These are phyloP conservation scores for Penicillium brevicompactum DNA, from an alignment of 2,329 filamentous ascomycete species.

Conservation along the genomic window DNA sequence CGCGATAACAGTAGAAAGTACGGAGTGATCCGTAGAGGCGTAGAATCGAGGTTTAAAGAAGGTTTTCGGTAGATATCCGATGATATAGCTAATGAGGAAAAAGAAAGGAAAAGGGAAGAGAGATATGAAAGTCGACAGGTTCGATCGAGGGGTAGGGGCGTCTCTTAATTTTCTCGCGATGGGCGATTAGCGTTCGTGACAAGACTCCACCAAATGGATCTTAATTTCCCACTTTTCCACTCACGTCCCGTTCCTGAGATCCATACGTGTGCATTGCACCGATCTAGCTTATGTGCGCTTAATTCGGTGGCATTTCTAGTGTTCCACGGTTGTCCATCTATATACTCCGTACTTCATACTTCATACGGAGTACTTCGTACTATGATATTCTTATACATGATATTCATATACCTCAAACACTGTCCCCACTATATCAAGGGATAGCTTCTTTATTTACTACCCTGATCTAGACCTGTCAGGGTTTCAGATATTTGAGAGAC, in stretches of 20 bases:
- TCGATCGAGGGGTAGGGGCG: constrained; percentile 1
- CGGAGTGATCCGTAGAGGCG: not conserved
- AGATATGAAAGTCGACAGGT: constrained; percentile 1
- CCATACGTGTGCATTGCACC: not conserved
- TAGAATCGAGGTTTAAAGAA: constrained; percentile 1
- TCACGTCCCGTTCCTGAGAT: not conserved
- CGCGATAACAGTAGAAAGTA: constrained; percentile 9
- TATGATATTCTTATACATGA: too few species aligned
- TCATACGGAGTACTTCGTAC: too few species aligned
- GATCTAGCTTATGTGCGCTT: not conserved
- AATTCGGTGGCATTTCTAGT: not conserved
- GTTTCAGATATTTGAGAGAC: constrained; percentile 1
- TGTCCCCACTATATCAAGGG: not conserved
- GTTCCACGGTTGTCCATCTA: too few species aligned
- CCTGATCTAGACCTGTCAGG: not conserved
- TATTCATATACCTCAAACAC: not conserved
- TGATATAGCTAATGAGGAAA: not conserved
- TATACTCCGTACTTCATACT: too few species aligned
- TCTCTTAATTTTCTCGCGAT: constrained; percentile 1
- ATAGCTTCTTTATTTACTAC: not conserved
- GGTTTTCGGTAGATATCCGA: not conserved
- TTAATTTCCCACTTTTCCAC: constrained; percentile 22
- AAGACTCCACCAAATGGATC: constrained; percentile 16
- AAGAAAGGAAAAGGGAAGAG: constrained; percentile 5
- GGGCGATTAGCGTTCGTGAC: constrained; percentile 19